Evolutionary conservation across 2,329 filamentous ascomycete species (phyloP), one percentile per base, ranked within the genome.

Genomic region (Hypoxylon rubiginosum): DNA sequence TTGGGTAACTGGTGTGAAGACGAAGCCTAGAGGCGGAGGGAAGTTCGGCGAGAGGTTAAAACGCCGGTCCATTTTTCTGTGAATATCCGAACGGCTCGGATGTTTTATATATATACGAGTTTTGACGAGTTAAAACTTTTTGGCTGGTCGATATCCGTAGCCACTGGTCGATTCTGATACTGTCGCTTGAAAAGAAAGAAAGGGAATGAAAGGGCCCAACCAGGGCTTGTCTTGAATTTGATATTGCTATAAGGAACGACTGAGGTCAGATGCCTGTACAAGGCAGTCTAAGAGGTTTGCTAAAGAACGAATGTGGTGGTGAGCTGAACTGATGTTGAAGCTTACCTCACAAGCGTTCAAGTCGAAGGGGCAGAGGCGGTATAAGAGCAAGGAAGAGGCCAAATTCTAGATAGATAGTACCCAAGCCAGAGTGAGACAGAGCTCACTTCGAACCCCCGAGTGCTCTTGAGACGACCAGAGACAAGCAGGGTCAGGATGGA

Each of bases 401-500:
- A 68, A 64, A 59, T 52, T 62, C 56, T 62, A 62, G 69, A 73
- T 39, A 51, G 63, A 69, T 66, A 64, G 71, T 71, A 63, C 66
- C 67, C 70, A 71, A 71, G 71, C 64, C 70, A 62, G 59, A 60
- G 74, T 77, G 74, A 77, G 74, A 77, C 76, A 77, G 62, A 72
- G 59, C 73, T 75, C 75, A 76, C 74, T 76, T 64, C 66, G 64
- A 70, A 73, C 69, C 70, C 68, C 64, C 71, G 66, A 71, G 64
- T 72, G 70, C 73, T 71, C 70, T 76, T 67, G 69, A 72, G 71
- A 64, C 71, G 71, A 67, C 72, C 67, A 77, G 75, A 77, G 73
- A 77, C 75, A 77, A 69, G 67, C 67, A 75, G 70, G 67, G 72
- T 73, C 71, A 72, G 55, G 72, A 75, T 77, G 74, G 75, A 76